Evolutionary conservation across 176 grass and related monocot genomes (phyloP).

Genomic region (Melocanna baccifera): DNA sequence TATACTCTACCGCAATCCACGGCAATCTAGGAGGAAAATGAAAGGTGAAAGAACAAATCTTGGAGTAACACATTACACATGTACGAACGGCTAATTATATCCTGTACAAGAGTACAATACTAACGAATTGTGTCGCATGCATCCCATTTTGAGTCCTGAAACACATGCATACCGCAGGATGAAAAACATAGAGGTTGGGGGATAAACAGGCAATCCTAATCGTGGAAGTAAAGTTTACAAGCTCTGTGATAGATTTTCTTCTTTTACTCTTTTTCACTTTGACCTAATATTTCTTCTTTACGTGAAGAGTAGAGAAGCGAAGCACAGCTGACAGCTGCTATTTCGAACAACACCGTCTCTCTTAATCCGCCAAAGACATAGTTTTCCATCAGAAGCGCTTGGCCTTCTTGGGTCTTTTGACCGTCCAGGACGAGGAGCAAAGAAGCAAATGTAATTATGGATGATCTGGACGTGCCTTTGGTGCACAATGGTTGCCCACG

Average conservation of each 20-base stretch:
- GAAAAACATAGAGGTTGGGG: not conserved
- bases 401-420: not conserved
- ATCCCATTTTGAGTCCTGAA: not conserved
- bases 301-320: no score
- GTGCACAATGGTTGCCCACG: not conserved
- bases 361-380: not conserved
- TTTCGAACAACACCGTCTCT: not conserved
- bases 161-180: not conserved
- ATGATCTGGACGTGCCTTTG: slow-evolving; percentile 15
- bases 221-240: not conserved
- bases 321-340: no score
- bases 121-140: no score
- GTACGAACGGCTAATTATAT: not conserved
- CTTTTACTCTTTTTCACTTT: no score
- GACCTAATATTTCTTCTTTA: no score
- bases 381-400: not conserved
- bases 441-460: not conserved
- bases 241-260: not conserved
- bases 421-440: not conserved
- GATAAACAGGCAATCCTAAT: not conserved
- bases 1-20: not conserved
- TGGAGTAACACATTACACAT: not conserved
- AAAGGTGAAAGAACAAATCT: not conserved
- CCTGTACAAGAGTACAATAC: not conserved
- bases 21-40: not conserved